Evolutionary conservation across 108 stramenopile genomes (phyloP), one percentile per base, ranked within the genome.

Genomic region (Discostella stelligeroides): DNA sequence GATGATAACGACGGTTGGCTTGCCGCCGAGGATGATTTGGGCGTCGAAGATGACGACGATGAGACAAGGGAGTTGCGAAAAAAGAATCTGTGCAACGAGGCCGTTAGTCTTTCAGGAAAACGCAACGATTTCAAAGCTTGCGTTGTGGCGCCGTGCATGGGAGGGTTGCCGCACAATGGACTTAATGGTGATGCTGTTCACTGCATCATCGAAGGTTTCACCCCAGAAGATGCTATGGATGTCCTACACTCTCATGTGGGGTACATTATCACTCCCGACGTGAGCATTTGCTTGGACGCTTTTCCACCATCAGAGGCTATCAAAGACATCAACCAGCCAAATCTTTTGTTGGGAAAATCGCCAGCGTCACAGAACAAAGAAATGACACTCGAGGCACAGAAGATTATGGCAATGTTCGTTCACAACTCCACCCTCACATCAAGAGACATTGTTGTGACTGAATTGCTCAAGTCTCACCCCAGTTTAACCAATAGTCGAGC

Each of bases 1-100:
- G 90, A 84, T 25, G 82, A 75, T n/a, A 84, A 88, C 20, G 92
- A 95, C 70, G 91, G 89, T 1, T 92, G 89, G 80, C 79, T 91
- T 40, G 87, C 85, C 18, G 86, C 76, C 13, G 95, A 92, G 45
- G 91, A 92, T 51, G 91, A 95, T 58, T 30, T 82, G 27, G 74
- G 64, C 37, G 46, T 74, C 29, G 84, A 79, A 18, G 68, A 82
- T 46, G 91, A 95, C 41, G 86, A 84, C 20, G 92, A 94, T 45
- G 88, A 88, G 27, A 89, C 88, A 5, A 79, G 78, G 53, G 82
- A 73, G 8, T 64, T 88, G 41, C 73, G 88, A 23, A 83, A 88
- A 66, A 90, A 76, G 51, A 88, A 88, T 74, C 43, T 87, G n/a
- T 69, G 74, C 28, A 59, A 60, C 18, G 78, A 58, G 74, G 67